phyloP scores from a whole-genome alignment of 306 rosid species.

The Vigna mungo region DNA sequence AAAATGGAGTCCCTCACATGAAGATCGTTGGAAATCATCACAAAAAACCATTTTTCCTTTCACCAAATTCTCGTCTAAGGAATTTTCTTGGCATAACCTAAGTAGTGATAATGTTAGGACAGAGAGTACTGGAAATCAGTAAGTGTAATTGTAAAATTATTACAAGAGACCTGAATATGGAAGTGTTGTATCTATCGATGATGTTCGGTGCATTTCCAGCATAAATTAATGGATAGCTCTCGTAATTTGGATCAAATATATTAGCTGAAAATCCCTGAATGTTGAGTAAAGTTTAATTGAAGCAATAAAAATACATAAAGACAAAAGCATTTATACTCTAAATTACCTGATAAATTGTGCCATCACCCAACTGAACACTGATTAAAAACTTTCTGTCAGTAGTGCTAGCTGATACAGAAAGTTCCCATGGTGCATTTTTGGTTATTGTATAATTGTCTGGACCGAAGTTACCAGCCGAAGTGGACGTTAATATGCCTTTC shows the following conservation, averaged over 20 bases:
- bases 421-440: constrained; percentile 53
- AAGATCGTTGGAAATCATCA: neutral
- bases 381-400: constrained; percentile 55
- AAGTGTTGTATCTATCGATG: neutral
- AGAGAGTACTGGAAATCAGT: neutral
- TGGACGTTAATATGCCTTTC: neutral
- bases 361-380: constrained; percentile 45
- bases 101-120: neutral
- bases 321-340: neutral
- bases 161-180: neutral
- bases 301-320: too few relatives aligned
- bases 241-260: neutral
- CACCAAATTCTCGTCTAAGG: constrained; percentile 41
- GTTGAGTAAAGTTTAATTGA: neutral
- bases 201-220: constrained; percentile 10
- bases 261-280: neutral
- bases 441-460: constrained; percentile 35
- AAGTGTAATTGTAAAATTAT: too few relatives aligned
- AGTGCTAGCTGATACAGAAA: constrained; percentile 64
- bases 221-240: neutral
- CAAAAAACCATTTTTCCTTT: constrained; percentile 54
- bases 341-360: neutral
- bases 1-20: neutral
- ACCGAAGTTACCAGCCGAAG: neutral
- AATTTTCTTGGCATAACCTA: constrained; percentile 14